Conservation (phyloP, 75 land plant genomes). For the Cupressus sempervirens region DNA sequence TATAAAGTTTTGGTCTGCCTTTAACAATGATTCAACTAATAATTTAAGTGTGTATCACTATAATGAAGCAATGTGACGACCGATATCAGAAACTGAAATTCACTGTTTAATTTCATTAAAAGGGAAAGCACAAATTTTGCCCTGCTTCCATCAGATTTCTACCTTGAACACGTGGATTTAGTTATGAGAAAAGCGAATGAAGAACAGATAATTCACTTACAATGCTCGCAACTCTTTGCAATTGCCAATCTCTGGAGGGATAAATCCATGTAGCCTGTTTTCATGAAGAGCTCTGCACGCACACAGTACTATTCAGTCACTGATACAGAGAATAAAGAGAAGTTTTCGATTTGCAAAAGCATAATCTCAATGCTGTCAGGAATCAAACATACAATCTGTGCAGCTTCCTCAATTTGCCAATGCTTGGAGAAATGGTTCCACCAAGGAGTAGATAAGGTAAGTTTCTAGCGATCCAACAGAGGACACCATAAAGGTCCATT, state of each 20-base stretch:
- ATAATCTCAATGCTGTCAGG: conserved; percentile 4
- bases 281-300: conserved; percentile 72
- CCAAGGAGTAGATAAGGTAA: conserved; percentile 69
- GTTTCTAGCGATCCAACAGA: conserved; percentile 37
- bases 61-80: neutral
- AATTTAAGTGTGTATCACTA: neutral
- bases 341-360: neutral
- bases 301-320: neutral
- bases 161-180: neutral
- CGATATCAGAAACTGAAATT: neutral
- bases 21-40: neutral
- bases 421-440: conserved; percentile 71
- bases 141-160: neutral
- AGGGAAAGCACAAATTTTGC: neutral
- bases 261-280: conserved; percentile 71
- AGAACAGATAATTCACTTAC: conserved; percentile 33
- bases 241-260: conserved; percentile 72
- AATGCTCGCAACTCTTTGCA: conserved; percentile 74
- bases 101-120: neutral
- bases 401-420: conserved; percentile 68
- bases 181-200: conserved; percentile 3
- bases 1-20: neutral
- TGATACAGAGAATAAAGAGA: neutral
- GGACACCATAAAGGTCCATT: neutral
- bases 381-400: conserved; percentile 63